Conservation (phyloP, 2,329 filamentous ascomycete genomes). For the Nemania sp. region DNA sequence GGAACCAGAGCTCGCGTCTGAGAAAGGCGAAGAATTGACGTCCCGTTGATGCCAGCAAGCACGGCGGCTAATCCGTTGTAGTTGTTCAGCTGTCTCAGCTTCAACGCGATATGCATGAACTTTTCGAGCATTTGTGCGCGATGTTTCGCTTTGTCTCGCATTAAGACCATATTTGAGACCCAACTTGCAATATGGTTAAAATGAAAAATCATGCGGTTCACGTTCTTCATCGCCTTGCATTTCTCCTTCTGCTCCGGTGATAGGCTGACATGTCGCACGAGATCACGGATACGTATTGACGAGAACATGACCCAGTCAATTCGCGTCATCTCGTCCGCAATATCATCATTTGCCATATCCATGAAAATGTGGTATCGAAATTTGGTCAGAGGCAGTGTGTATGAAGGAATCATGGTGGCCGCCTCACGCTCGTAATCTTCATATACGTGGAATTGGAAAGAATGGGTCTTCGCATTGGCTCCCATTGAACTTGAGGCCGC, state of each 20-base stretch:
- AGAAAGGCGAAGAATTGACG: constrained; percentile 79
- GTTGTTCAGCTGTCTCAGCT: constrained; percentile 89
- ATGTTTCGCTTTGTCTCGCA: constrained; percentile 95
- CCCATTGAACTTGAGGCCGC: constrained; percentile 44
- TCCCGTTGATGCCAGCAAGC: constrained; percentile 88
- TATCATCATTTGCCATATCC: constrained; percentile 79
- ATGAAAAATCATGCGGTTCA: constrained; percentile 92
- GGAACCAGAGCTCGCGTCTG: constrained; percentile 80
- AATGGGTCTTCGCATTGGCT: constrained; percentile 45
- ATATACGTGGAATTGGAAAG: constrained; percentile 65
- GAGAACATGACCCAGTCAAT: constrained; percentile 99
- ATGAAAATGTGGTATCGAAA: constrained; percentile 89
- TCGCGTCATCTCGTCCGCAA: constrained; percentile 88
- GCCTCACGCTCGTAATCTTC: constrained; percentile 85
- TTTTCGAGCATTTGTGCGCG: constrained; percentile 89
- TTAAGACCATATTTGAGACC: constrained; percentile 81
- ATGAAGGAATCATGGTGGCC: constrained; percentile 69
- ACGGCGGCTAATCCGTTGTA: constrained; percentile 97
- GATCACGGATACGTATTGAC: constrained; percentile 88
- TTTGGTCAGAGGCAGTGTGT: constrained; percentile 75
- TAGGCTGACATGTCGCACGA: constrained; percentile 88
- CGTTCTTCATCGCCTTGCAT: constrained; percentile 78
- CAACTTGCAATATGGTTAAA: constrained; percentile 86
- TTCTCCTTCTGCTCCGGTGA: constrained; percentile 71
- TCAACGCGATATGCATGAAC: constrained; percentile 88